A percentile compares a stretch with the other conserved stretches of the same genome.
These are phyloP conservation scores for Eucalyptus tenuipes DNA, from an alignment of 345 rosid species.

Conservation along the genomic window DNA sequence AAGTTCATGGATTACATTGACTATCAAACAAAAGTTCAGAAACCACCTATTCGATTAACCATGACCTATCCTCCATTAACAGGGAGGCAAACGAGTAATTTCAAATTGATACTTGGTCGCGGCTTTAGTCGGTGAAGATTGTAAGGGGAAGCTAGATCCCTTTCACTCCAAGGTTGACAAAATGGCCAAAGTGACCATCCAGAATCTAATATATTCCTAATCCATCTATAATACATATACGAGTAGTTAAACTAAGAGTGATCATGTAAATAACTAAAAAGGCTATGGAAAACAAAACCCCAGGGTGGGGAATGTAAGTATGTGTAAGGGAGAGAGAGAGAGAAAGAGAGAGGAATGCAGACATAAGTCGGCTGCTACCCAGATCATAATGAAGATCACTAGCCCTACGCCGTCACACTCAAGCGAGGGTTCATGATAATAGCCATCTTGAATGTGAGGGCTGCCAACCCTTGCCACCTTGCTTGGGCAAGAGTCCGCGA, in stretches of 20 bases:
- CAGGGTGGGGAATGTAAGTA: neutral
- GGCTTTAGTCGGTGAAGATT: neutral
- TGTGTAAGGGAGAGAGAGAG: neutral
- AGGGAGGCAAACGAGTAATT: neutral
- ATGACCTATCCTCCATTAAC: neutral
- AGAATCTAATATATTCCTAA: no score
- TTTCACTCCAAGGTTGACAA: neutral
- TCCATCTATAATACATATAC: neutral
- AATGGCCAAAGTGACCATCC: neutral
- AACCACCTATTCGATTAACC: neutral
- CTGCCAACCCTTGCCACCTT: neutral
- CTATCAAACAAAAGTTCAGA: neutral
- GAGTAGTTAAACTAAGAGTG: neutral
- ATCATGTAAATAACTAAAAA: neutral
- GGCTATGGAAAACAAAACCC: neutral
- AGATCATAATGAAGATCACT: neutral
- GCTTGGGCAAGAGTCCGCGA: neutral
- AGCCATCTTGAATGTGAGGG: neutral
- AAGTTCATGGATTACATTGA: neutral
- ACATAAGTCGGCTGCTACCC: fast-evolving
- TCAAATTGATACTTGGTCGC: neutral
- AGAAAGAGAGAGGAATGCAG: neutral
- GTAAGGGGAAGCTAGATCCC: neutral
- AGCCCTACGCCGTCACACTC: neutral
- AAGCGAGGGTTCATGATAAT: neutral